Percentiles rank a stretch among this genome's conserved stretches.
Evolutionary conservation across 352 stramenopile species (phyloP).

Genomic region (Globisporangium sylvaticum): DNA sequence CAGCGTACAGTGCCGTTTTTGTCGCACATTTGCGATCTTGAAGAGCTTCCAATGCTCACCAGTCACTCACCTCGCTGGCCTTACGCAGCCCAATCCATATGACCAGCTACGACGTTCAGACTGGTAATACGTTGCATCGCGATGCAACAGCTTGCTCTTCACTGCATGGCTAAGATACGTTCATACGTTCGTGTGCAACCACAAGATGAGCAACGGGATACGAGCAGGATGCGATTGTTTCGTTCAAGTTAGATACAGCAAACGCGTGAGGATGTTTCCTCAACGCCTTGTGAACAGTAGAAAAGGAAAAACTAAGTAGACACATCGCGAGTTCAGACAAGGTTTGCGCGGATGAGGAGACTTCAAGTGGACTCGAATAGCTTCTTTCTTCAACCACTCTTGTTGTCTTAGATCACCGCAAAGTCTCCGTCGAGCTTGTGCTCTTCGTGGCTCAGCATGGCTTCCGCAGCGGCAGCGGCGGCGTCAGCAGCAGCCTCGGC

Average conservation of each 20-base stretch:
- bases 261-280: not conserved
- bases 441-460: constrained; percentile 9
- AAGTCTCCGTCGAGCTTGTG: constrained; percentile 12
- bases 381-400: not conserved
- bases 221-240: not conserved
- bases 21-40: not conserved
- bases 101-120: too few relatives aligned
- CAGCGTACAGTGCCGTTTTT: not conserved
- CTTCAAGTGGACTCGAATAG: not conserved
- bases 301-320: not conserved
- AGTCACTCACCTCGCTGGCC: too few relatives aligned
- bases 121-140: not conserved
- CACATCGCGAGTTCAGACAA: not conserved
- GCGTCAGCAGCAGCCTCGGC: not conserved
- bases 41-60: too few relatives aligned
- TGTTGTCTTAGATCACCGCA: constrained; percentile 1
- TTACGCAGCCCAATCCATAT: too few relatives aligned
- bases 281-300: not conserved
- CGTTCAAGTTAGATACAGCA: not conserved
- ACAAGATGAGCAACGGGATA: too few relatives aligned
- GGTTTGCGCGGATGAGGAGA: not conserved
- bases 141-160: not conserved
- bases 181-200: too few relatives aligned
- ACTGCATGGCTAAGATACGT: too few relatives aligned
- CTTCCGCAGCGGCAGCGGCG: constrained; percentile 4